phyloP scores from a whole-genome alignment of 2,329 filamentous ascomycete species.

The Trichoderma koningii region DNA sequence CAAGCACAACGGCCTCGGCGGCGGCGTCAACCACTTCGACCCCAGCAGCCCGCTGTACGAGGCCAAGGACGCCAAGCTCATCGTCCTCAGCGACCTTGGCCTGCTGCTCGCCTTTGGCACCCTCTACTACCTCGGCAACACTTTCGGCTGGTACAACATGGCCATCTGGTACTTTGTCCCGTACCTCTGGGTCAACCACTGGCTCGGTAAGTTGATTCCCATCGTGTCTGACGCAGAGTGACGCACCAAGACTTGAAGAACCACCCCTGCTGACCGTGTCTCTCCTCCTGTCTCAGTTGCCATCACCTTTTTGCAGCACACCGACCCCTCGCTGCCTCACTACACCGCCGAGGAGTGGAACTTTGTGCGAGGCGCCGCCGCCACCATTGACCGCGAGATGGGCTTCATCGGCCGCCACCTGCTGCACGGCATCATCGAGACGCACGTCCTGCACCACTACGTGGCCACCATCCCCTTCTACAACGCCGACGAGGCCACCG shows the following conservation, averaged over 20 bases:
- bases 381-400: constrained; percentile 96
- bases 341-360: constrained; percentile 87
- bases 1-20: constrained; percentile 79
- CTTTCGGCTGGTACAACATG: constrained; percentile 82
- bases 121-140: constrained; percentile 71
- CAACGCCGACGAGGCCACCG: constrained; percentile 89
- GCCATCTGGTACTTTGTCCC: constrained; percentile 93
- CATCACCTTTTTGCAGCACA: constrained; percentile 97
- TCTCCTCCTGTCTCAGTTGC: constrained; percentile 63
- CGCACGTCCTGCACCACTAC: constrained; percentile 97
- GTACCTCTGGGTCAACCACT: constrained; percentile 98
- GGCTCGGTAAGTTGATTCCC: constrained; percentile 73
- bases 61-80: constrained; percentile 83
- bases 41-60: constrained; percentile 88
- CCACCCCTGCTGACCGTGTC: constrained; percentile 34
- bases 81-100: constrained; percentile 84
- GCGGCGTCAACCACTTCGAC: constrained; percentile 93
- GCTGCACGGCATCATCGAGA: constrained; percentile 95
- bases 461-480: constrained; percentile 96
- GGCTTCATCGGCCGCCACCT: constrained; percentile 91
- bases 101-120: constrained; percentile 62
- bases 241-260: not conserved
- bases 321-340: constrained; percentile 90
- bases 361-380: constrained; percentile 88
- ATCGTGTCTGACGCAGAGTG: not conserved